Conservation (phyloP, 2,329 filamentous ascomycete genomes). For the Alternaria metachromatica region DNA sequence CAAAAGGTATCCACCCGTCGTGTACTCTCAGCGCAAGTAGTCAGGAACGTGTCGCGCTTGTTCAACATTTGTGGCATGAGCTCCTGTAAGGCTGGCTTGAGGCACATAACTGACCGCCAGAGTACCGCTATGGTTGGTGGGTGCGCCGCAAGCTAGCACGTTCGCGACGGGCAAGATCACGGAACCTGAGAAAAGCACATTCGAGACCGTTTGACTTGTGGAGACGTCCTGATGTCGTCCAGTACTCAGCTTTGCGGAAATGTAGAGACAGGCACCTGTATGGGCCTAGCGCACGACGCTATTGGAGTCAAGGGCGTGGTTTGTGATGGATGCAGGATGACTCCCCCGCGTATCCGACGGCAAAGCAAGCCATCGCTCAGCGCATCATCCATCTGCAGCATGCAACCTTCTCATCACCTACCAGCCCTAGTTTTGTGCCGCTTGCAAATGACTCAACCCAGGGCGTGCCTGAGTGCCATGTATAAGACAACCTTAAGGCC, state of each 20-base stretch:
- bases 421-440: constrained; percentile 2
- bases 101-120: constrained; percentile 3
- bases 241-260: background rate
- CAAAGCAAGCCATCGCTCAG: constrained; percentile 20
- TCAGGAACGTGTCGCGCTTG: constrained; percentile 6
- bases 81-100: background rate
- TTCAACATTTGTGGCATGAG: background rate
- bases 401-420: constrained; percentile 17
- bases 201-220: constrained; percentile 1
- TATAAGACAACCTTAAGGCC: constrained; percentile 27
- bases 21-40: constrained; percentile 14
- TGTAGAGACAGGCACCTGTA: background rate
- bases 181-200: background rate
- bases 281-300: constrained; percentile 9
- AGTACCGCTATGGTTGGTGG: background rate
- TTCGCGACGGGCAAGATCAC: background rate
- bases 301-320: constrained; percentile 17
- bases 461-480: constrained; percentile 4
- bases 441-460: constrained; percentile 30
- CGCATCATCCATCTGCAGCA: constrained; percentile 22
- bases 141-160: background rate
- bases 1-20: constrained; percentile 31
- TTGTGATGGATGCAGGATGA: constrained; percentile 9
- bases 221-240: background rate
- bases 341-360: constrained; percentile 17